These are phyloP conservation scores for Acanthamoeba castellanii DNA, from an alignment of 208 protist genomes.

Conservation along the genomic window DNA sequence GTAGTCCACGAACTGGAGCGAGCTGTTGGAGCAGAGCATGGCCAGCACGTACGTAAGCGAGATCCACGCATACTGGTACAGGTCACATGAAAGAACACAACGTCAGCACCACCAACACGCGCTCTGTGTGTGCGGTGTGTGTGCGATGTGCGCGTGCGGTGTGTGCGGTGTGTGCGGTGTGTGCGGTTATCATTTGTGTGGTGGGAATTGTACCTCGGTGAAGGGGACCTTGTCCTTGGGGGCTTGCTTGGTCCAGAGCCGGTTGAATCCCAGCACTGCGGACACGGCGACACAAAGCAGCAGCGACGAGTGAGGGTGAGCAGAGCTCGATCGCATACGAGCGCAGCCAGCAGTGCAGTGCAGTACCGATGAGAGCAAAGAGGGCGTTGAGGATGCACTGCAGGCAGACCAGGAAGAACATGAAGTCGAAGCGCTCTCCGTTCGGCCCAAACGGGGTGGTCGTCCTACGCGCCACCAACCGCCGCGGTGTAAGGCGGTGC, in stretches of 20 bases:
- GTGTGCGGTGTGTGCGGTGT: too few relatives aligned
- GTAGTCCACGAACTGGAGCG: conserved; percentile 67
- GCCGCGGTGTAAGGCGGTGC: not conserved
- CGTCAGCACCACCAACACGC: not conserved
- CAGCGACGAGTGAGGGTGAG: not conserved
- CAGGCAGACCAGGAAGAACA: conserved; percentile 38
- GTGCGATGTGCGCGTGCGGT: too few relatives aligned
- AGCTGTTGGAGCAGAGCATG: conserved; percentile 54
- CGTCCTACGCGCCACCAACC: not conserved
- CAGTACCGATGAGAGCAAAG: conserved; percentile 18
- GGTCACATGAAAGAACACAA: not conserved
- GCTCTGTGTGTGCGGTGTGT: too few relatives aligned
- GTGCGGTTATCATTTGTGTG: too few relatives aligned
- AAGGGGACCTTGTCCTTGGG: conserved; percentile 29
- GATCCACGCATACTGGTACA: conserved; percentile 12
- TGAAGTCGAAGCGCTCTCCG: conserved; percentile 36
- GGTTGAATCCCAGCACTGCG: not conserved
- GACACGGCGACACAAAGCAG: not conserved
- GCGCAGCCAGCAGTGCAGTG: too few relatives aligned
- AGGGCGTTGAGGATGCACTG: conserved; percentile 54
- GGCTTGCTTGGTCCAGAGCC: not conserved
- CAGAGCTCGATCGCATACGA: not conserved
- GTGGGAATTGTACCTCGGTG: not conserved
- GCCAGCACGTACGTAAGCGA: conserved; percentile 52
- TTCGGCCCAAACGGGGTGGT: not conserved